phyloP scores from a whole-genome alignment of 1,139 yeast species.

The Geotrichum reessii region DNA sequence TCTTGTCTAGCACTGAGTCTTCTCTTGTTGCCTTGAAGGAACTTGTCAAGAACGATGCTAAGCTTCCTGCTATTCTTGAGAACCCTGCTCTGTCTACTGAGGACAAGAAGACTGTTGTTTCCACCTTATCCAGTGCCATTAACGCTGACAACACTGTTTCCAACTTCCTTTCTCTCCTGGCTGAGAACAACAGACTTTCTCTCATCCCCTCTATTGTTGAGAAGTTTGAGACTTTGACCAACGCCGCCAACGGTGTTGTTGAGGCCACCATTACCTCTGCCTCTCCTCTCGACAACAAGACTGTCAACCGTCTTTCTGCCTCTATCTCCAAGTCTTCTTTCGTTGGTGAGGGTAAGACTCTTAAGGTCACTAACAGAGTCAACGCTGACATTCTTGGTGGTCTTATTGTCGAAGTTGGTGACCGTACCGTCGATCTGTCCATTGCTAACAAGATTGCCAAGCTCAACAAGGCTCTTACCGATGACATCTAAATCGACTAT shows the following conservation, averaged over 20 bases:
- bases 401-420: constrained; percentile 91
- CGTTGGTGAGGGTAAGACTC: constrained; percentile 81
- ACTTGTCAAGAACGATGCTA: constrained; percentile 57
- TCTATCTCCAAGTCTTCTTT: constrained; percentile 72
- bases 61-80: constrained; percentile 54
- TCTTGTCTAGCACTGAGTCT: constrained; percentile 65
- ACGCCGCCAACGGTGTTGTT: constrained; percentile 85
- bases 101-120: constrained; percentile 70
- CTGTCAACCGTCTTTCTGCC: constrained; percentile 70
- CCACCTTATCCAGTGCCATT: constrained; percentile 50
- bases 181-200: constrained; percentile 90
- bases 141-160: constrained; percentile 65
- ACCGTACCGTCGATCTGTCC: constrained; percentile 92
- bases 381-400: constrained; percentile 95
- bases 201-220: constrained; percentile 60
- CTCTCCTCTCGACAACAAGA: constrained; percentile 72
- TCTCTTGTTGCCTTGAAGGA: constrained; percentile 57
- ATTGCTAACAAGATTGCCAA: constrained; percentile 77
- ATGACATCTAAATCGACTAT: constrained; percentile 30
- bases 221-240: constrained; percentile 73
- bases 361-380: constrained; percentile 74
- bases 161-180: constrained; percentile 78
- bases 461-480: constrained; percentile 83
- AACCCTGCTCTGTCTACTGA: constrained; percentile 80
- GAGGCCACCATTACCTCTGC: constrained; percentile 93